Evolutionary conservation across 2,329 filamentous ascomycete species (phyloP).

Genomic region (Monosporascus sp.): DNA sequence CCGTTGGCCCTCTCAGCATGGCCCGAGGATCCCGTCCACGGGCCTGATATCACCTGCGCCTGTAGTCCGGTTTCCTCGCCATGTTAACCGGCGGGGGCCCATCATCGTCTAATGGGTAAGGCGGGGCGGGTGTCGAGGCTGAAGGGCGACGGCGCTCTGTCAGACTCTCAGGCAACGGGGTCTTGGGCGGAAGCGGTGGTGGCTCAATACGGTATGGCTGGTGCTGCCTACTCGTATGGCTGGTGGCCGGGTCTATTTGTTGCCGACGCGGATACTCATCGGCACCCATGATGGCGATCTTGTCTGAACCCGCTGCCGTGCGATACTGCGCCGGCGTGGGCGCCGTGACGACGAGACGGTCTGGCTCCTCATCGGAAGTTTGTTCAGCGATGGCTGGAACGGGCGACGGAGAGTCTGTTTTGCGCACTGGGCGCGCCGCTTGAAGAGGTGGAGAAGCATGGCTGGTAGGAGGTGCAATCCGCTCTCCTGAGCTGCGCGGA

Average conservation of each 20-base stretch:
- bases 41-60: slow-evolving; percentile 35
- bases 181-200: slow-evolving; percentile 73
- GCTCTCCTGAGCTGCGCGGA: slow-evolving; percentile 47
- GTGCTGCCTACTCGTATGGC: slow-evolving; percentile 22
- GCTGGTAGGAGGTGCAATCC: slow-evolving; percentile 30
- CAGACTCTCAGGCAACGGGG: slow-evolving; percentile 56
- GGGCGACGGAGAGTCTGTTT: slow-evolving; percentile 13
- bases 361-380: slow-evolving; percentile 35
- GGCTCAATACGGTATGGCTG: slow-evolving; percentile 47
- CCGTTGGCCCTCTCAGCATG: background rate
- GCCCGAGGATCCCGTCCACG: no score
- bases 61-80: slow-evolving; percentile 76
- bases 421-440: slow-evolving; percentile 23
- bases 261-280: slow-evolving; percentile 52
- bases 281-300: slow-evolving; percentile 57
- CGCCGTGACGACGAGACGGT: slow-evolving; percentile 51
- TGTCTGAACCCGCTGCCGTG: slow-evolving; percentile 56
- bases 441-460: slow-evolving; percentile 26
- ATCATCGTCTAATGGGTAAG: slow-evolving; percentile 75
- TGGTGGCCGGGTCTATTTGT: slow-evolving; percentile 17
- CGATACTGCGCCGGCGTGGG: slow-evolving; percentile 56
- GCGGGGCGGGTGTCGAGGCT: slow-evolving; percentile 40
- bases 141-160: slow-evolving; percentile 28
- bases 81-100: slow-evolving; percentile 84
- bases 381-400: slow-evolving; percentile 15